Percentiles rank a stretch among this genome's conserved stretches.
Conservation (phyloP, 2,329 filamentous ascomycete genomes). For the Exutisphaerella laricina region DNA sequence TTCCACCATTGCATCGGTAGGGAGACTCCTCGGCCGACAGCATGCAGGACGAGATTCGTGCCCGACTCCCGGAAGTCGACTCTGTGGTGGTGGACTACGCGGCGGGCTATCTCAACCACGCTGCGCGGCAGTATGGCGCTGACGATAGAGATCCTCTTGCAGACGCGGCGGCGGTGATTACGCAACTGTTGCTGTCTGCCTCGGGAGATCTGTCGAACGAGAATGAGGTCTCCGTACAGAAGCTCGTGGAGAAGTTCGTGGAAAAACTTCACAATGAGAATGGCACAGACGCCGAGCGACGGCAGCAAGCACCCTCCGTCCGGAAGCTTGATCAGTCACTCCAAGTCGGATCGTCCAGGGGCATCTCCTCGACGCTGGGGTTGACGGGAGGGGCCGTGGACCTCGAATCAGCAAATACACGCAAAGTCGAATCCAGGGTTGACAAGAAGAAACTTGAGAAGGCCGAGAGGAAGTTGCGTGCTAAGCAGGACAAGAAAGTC, state of each 20-base stretch:
- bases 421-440: slow-evolving; percentile 96
- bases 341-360: slow-evolving; percentile 87
- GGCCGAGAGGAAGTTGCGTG: slow-evolving; percentile 92
- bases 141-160: slow-evolving; percentile 75
- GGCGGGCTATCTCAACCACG: slow-evolving; percentile 89
- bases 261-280: slow-evolving; percentile 69
- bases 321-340: slow-evolving; percentile 89
- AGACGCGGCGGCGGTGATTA: slow-evolving; percentile 78
- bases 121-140: slow-evolving; percentile 72
- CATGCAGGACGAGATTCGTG: slow-evolving; percentile 36
- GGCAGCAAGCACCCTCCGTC: slow-evolving; percentile 67
- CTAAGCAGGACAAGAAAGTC: slow-evolving; percentile 96
- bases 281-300: slow-evolving; percentile 60
- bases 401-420: slow-evolving; percentile 82
- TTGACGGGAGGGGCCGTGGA: slow-evolving; percentile 80
- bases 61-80: slow-evolving; percentile 34
- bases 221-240: slow-evolving; percentile 71
- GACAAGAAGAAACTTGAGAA: slow-evolving; percentile 99
- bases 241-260: slow-evolving; percentile 86
- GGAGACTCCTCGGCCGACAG: too few species aligned
- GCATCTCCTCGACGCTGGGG: slow-evolving; percentile 92
- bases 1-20: not conserved
- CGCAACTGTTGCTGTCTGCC: slow-evolving; percentile 87
- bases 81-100: slow-evolving; percentile 37
- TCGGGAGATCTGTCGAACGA: slow-evolving; percentile 70